A percentile compares a stretch with the other conserved stretches of the same genome.
These are phyloP conservation scores for Moesziomyces parantarcticus DNA, from an alignment of 1,284 basidiomycete genomes.

Conservation along the genomic window DNA sequence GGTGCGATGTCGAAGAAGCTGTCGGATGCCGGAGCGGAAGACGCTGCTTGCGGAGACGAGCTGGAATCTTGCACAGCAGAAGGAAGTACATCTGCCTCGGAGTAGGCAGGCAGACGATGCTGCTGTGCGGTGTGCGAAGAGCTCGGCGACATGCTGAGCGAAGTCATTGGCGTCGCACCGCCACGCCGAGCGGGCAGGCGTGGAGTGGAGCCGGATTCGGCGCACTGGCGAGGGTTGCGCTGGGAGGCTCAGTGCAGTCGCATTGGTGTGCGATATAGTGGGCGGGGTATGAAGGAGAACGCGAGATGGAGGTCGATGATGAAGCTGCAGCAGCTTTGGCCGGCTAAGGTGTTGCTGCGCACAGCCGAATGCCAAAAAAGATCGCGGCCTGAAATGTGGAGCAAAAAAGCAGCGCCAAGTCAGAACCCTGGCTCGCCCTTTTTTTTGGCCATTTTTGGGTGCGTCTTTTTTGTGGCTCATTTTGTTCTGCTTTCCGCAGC, in stretches of 20 bases:
- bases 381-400: not conserved
- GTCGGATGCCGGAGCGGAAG: slow-evolving; percentile 6
- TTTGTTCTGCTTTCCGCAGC: not conserved
- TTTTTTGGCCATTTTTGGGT: not conserved
- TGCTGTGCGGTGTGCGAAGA: slow-evolving; percentile 3
- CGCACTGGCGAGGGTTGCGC: too few species aligned
- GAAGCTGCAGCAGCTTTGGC: too few species aligned
- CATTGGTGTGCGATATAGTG: too few species aligned
- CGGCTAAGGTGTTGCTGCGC: too few species aligned
- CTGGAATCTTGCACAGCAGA: not conserved
- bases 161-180: not conserved
- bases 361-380: too few species aligned
- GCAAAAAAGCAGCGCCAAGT: not conserved
- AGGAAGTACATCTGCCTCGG: slow-evolving; percentile 12
- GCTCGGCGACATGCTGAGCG: not conserved
- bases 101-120: slow-evolving; percentile 24
- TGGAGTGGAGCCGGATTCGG: too few species aligned
- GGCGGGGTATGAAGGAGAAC: too few species aligned
- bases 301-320: too few species aligned
- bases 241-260: too few species aligned
- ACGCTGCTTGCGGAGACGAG: not conserved
- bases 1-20: slow-evolving; percentile 65
- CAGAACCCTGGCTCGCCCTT: too few species aligned
- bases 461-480: not conserved
- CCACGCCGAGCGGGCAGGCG: too few species aligned